These are phyloP conservation scores for Xylaria hypoxylon DNA, from an alignment of 2,329 filamentous ascomycete genomes.

Conservation along the genomic window DNA sequence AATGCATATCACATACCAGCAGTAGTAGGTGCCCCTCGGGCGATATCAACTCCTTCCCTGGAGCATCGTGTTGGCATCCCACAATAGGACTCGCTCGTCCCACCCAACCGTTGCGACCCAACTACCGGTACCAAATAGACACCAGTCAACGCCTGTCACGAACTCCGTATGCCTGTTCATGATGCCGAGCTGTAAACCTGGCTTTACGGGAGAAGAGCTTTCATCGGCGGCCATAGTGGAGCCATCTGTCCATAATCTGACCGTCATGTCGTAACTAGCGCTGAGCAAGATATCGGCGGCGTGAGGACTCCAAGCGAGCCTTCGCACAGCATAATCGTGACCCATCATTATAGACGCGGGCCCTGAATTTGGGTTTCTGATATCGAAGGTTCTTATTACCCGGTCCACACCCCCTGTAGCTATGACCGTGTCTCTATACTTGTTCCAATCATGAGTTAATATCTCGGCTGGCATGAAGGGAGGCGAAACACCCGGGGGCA, in stretches of 20 bases:
- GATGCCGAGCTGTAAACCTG: constrained; percentile 80
- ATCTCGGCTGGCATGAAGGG: constrained; percentile 78
- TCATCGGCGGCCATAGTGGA: constrained; percentile 55
- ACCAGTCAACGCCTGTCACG: constrained; percentile 97
- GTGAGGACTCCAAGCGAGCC: constrained; percentile 92
- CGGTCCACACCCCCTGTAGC: constrained; percentile 92
- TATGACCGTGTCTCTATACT: constrained; percentile 86
- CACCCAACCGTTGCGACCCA: constrained; percentile 96
- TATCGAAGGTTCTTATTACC: constrained; percentile 88
- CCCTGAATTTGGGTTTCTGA: constrained; percentile 78
- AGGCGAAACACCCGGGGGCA: constrained; percentile 48
- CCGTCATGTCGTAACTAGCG: constrained; percentile 98
- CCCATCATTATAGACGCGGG: constrained; percentile 81
- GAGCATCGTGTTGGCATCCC: constrained; percentile 75
- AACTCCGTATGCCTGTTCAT: constrained; percentile 98
- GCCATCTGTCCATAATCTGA: constrained; percentile 89
- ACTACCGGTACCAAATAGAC: constrained; percentile 91
- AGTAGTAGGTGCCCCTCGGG: neutral
- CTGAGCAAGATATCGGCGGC: constrained; percentile 87
- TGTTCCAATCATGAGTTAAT: constrained; percentile 98
- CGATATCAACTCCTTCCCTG: constrained; percentile 39
- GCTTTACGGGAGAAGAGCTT: constrained; percentile 53
- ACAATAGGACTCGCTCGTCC: constrained; percentile 91
- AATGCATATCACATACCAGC: constrained; percentile 29
- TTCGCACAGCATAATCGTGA: constrained; percentile 90